These are phyloP conservation scores for Colletotrichum sp. DNA, from an alignment of 2,329 filamentous ascomycete species.

Conservation along the genomic window DNA sequence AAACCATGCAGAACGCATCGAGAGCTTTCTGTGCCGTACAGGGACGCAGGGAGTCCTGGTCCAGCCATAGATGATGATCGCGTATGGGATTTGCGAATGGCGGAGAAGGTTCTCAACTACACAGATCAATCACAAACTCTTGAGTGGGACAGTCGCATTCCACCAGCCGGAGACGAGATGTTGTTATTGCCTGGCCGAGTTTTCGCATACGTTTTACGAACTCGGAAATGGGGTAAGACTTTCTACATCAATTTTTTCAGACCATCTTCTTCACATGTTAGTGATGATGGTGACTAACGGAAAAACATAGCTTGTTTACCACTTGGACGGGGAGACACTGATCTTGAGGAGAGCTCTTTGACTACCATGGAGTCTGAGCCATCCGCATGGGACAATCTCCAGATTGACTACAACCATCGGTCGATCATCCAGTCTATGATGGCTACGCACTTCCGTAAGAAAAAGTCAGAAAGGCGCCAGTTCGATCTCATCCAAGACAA, in stretches of 20 bases:
- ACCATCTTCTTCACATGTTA: too few relatives aligned
- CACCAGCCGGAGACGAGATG: not conserved
- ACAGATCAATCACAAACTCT: not conserved
- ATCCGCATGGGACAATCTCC: not conserved
- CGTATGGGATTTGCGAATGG: not conserved
- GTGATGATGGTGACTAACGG: too few relatives aligned
- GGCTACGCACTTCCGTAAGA: constrained; percentile 41
- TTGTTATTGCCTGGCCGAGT: not conserved
- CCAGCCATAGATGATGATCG: not conserved
- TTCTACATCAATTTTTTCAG: too few relatives aligned
- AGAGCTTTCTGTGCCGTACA: not conserved
- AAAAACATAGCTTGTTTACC: not conserved
- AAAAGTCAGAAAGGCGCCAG: constrained; percentile 36
- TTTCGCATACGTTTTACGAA: not conserved
- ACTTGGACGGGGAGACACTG: not conserved
- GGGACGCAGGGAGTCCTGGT: too few relatives aligned
- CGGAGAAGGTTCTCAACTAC: not conserved
- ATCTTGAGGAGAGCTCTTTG: not conserved
- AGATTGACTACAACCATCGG: not conserved
- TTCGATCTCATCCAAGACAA: constrained; percentile 50
- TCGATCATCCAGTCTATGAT: not conserved
- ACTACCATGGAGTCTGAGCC: not conserved
- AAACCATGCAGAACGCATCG: not conserved
- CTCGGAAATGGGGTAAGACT: not conserved
- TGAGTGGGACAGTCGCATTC: not conserved